Base-by-base conservation (phyloP, 176 grass and related monocot species). In the Aegilops umbellulata region DNA sequence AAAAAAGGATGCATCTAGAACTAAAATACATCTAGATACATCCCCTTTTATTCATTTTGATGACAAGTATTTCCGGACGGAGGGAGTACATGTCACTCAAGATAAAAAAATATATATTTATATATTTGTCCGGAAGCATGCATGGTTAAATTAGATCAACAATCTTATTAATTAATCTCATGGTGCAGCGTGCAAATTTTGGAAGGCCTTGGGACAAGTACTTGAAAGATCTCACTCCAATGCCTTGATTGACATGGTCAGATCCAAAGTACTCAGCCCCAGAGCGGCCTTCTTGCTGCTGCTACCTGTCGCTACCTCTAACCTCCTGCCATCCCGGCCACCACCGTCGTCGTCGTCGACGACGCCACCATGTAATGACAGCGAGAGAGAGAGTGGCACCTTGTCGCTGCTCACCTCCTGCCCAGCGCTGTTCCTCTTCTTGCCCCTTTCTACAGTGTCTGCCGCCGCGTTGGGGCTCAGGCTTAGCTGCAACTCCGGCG, bases 171-270 rank as follows among this genome's bases (percentile, higher is more conserved):
- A 80, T 73, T 91, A 91, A 88, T 82, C 29, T 78, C 86, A 82
- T 78, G 86, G 82, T 85, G 78, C 77, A 91, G 86, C 88, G 86
- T 88, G 86, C 86, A 87, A 76, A 3, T 84, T 88, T 89, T 90
- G 79, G 82, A 89, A 93, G 88, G 83, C 97, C 94, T 97, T 90
- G 90, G 74, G 83, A 93, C 89, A 87, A 96, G 97, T 99, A 99
- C 97, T 99, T 99, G 92, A 97, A 99, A 94, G 94, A 99, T 99
- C 97, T 99, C 97, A 99, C 97, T 99, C 97, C 97, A 94, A 93
- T 94, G 97, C 90, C 85, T 78, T 93, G 72, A 99, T 99, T 63
- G 97, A 99, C 97, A 99, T 99, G 97, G 97, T 99, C 87, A 99
- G 97, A 97, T 99, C 97, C 90, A 97, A 97, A 97, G 94, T 99